Evolutionary conservation across 2,329 filamentous ascomycete genomes (phyloP).

Genomic region (Ophiostoma fasciatum): DNA sequence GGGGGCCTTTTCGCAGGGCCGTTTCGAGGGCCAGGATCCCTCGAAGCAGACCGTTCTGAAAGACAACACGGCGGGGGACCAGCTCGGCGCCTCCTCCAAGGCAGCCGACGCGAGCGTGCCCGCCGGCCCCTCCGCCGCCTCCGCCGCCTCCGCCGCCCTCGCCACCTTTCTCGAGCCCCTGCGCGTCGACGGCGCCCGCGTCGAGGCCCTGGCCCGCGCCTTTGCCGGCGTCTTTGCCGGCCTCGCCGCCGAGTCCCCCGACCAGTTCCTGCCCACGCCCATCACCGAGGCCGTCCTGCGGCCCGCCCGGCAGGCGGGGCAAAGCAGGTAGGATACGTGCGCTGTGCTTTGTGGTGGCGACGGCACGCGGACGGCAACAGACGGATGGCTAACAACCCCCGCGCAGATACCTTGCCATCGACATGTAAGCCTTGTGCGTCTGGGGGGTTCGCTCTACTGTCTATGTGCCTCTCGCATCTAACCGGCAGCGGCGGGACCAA

Average conservation of each 20-base stretch:
- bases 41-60: too few relatives aligned
- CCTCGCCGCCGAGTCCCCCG: conserved; percentile 35
- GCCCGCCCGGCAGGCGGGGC: too few relatives aligned
- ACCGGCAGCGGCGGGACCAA: conserved; percentile 48
- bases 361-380: too few relatives aligned
- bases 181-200: conserved; percentile 28
- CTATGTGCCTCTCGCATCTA: not conserved
- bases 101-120: too few relatives aligned
- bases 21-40: too few relatives aligned
- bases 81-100: too few relatives aligned
- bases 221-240: conserved; percentile 32
- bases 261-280: conserved; percentile 46
- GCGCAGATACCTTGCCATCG: conserved; percentile 44
- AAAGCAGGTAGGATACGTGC: too few relatives aligned
- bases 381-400: not conserved
- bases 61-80: too few relatives aligned
- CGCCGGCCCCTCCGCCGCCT: not conserved
- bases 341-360: too few relatives aligned
- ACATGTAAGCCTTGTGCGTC: conserved; percentile 36
- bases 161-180: conserved; percentile 37
- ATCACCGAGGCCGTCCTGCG: conserved; percentile 44
- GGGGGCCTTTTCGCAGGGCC: too few relatives aligned
- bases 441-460: too few relatives aligned
- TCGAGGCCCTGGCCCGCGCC: conserved; percentile 30
- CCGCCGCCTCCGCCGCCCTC: conserved; percentile 11